These are phyloP conservation scores for Acanthamoeba royreba DNA, from an alignment of 208 protist species.

Conservation along the genomic window DNA sequence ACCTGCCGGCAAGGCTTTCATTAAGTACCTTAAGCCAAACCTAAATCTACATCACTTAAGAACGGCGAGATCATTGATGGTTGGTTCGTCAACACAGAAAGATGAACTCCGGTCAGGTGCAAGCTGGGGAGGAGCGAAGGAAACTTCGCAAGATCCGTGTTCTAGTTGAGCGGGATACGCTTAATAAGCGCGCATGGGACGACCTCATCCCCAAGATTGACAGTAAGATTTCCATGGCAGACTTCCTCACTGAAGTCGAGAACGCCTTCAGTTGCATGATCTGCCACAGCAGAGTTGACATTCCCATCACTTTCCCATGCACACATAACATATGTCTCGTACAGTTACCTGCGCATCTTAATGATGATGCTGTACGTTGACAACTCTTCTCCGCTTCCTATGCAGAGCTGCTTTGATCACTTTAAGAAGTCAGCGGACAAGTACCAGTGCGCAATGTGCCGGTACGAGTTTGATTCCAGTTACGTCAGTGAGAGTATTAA, in stretches of 20 bases:
- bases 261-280: not conserved
- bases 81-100: not conserved
- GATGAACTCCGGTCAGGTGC: not conserved
- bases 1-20: not conserved
- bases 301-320: not conserved
- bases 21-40: not conserved
- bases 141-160: not conserved
- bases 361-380: too few species aligned
- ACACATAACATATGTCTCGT: not conserved
- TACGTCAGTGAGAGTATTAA: not conserved
- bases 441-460: not conserved
- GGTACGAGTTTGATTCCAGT: not conserved
- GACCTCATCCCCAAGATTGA: not conserved
- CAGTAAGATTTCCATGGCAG: not conserved
- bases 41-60: not conserved
- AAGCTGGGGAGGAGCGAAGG: not conserved
- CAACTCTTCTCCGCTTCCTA: too few species aligned
- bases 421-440: not conserved
- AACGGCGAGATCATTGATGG: not conserved
- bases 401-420: not conserved
- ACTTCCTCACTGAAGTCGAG: not conserved
- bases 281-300: not conserved
- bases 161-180: not conserved
- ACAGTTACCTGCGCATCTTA: not conserved
- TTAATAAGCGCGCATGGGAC: not conserved